Conservation (phyloP, 2,329 filamentous ascomycete species). For the Penicillium sclerotiorum region DNA sequence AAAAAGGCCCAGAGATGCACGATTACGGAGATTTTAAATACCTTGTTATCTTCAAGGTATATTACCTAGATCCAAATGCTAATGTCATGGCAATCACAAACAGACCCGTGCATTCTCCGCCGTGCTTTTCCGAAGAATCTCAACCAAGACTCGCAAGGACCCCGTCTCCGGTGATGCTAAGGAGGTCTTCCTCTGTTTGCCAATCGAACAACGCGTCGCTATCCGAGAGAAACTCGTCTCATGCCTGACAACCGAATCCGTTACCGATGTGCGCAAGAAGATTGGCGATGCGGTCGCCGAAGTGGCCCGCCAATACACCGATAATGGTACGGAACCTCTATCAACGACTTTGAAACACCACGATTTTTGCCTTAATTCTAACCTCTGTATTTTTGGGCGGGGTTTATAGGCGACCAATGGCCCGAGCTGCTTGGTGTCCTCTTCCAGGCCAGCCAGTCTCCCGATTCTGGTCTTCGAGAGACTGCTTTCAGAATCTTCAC, state of each 20-base stretch:
- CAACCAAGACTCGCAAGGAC: conserved; percentile 83
- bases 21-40: too few relatives aligned
- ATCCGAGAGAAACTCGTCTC: conserved; percentile 85
- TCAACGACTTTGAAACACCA: background rate
- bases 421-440: conserved; percentile 82
- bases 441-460: conserved; percentile 87
- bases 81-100: background rate
- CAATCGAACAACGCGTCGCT: conserved; percentile 69
- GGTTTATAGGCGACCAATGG: conserved; percentile 65
- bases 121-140: conserved; percentile 91
- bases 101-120: conserved; percentile 89
- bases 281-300: conserved; percentile 97
- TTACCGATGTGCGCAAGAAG: conserved; percentile 82
- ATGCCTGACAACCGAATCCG: conserved; percentile 71
- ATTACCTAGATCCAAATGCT: background rate
- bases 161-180: conserved; percentile 67
- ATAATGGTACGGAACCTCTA: conserved; percentile 68
- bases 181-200: conserved; percentile 84
- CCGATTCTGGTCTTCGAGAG: conserved; percentile 81
- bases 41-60: too few relatives aligned
- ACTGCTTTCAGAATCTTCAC: conserved; percentile 94
- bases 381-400: conserved; percentile 10
- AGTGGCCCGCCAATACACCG: conserved; percentile 90
- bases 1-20: background rate
- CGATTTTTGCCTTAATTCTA: conserved; percentile 5